A percentile compares a stretch with the other conserved stretches of the same genome.
phyloP scores from a whole-genome alignment of 2,329 filamentous ascomycete species.

The Penicillium sp. region DNA sequence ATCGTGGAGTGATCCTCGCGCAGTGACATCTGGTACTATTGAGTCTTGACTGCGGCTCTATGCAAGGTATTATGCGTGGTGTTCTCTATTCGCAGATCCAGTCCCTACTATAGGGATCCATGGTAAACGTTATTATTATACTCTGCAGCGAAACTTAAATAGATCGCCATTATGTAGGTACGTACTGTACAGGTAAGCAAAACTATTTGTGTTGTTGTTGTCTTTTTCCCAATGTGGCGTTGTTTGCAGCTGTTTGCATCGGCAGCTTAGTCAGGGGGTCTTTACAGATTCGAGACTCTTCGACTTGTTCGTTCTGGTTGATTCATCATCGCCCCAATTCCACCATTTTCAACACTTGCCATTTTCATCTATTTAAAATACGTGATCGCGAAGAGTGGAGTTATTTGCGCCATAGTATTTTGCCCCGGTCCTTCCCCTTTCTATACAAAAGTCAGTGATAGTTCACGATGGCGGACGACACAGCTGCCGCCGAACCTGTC shows the following conservation, averaged over 20 bases:
- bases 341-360: not conserved
- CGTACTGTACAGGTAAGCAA: not conserved
- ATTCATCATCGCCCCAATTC: not conserved
- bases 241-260: constrained; percentile 12
- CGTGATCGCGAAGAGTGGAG: not conserved
- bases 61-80: not conserved
- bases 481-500: constrained; percentile 20
- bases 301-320: not conserved
- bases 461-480: constrained; percentile 31
- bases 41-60: not conserved
- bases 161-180: not conserved
- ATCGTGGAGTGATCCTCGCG: constrained; percentile 3
- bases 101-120: not conserved
- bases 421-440: not conserved
- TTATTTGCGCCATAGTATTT: not conserved
- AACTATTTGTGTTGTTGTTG: not conserved
- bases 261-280: constrained; percentile 6
- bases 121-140: not conserved
- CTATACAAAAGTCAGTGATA: not conserved
- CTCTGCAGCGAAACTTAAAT: not conserved
- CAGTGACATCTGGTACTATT: not conserved
- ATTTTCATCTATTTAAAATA: not conserved
- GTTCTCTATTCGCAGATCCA: not conserved
- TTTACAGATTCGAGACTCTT: constrained; percentile 13
- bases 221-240: constrained; percentile 8